These are phyloP conservation scores for Pythium rishiriense DNA, from an alignment of 352 stramenopile genomes.

Conservation along the genomic window DNA sequence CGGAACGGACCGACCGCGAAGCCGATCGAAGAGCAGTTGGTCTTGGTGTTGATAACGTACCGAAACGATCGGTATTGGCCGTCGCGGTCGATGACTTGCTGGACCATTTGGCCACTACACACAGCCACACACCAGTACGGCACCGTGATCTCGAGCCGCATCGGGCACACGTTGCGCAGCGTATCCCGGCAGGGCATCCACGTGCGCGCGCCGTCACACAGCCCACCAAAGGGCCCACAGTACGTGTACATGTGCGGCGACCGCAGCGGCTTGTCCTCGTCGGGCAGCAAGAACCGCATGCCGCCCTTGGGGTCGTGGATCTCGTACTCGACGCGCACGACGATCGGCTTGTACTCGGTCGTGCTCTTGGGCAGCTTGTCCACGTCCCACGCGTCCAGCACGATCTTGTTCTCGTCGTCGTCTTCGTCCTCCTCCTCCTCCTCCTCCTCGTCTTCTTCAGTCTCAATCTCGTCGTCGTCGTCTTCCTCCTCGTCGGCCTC, in stretches of 20 bases:
- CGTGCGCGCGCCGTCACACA: slow-evolving; percentile 79
- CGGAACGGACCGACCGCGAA: slow-evolving; percentile 82
- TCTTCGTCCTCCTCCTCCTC: slow-evolving; percentile 45
- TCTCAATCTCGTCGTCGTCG: slow-evolving; percentile 32
- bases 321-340: slow-evolving; percentile 82
- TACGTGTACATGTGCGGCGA: slow-evolving; percentile 88
- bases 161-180: slow-evolving; percentile 64
- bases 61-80: slow-evolving; percentile 66
- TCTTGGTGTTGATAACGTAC: slow-evolving; percentile 82
- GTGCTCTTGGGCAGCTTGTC: slow-evolving; percentile 68
- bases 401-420: slow-evolving; percentile 45
- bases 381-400: slow-evolving; percentile 68
- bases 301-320: slow-evolving; percentile 63
- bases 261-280: slow-evolving; percentile 66
- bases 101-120: slow-evolving; percentile 82
- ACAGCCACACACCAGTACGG: slow-evolving; percentile 82
- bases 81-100: slow-evolving; percentile 69
- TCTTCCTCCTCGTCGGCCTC: slow-evolving; percentile 24
- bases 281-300: slow-evolving; percentile 71
- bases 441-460: slow-evolving; percentile 42
- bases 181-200: slow-evolving; percentile 88
- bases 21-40: slow-evolving; percentile 76
- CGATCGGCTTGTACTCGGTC: slow-evolving; percentile 65
- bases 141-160: slow-evolving; percentile 78
- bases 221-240: slow-evolving; percentile 74